These are phyloP conservation scores for Penicillium crystallinum DNA, from an alignment of 495 filamentous ascomycete species.

Conservation along the genomic window DNA sequence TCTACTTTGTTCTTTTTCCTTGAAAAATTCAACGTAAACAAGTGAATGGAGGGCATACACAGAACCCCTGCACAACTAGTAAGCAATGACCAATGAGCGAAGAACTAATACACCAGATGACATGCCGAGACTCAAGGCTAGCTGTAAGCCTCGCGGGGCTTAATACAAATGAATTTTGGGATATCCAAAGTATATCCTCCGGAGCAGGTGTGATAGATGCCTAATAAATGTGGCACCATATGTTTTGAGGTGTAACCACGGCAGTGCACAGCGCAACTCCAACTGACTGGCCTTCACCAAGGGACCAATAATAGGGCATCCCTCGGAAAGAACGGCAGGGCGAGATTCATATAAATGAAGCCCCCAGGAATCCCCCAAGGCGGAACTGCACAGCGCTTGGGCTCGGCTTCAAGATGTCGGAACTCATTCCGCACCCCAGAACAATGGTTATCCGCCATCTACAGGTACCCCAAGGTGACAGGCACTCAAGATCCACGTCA, in stretches of 20 bases:
- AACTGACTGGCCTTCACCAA: too few relatives aligned
- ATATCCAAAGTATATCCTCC: too few relatives aligned
- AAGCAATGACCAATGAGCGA: not conserved
- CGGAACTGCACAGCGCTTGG: constrained; percentile 22
- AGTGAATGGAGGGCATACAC: not conserved
- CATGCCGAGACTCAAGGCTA: not conserved
- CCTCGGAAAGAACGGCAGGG: not conserved
- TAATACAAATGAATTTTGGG: too few relatives aligned
- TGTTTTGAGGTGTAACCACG: too few relatives aligned
- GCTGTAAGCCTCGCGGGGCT: not conserved
- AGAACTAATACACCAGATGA: not conserved
- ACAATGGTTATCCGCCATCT: not conserved
- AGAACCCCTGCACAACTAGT: not conserved
- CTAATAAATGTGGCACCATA: too few relatives aligned
- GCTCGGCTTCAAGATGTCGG: constrained; percentile 14
- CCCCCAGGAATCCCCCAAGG: not conserved
- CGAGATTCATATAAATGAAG: too few relatives aligned
- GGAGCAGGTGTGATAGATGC: too few relatives aligned
- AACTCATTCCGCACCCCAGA: constrained; percentile 19
- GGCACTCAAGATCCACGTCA: not conserved
- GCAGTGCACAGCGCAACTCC: too few relatives aligned
- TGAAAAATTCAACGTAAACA: too few relatives aligned
- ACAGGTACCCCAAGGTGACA: not conserved
- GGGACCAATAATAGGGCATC: too few relatives aligned
- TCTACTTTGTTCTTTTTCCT: too few relatives aligned